Evolutionary conservation across 352 stramenopile genomes (phyloP).

Genomic region (Globisporangium irregulare): DNA sequence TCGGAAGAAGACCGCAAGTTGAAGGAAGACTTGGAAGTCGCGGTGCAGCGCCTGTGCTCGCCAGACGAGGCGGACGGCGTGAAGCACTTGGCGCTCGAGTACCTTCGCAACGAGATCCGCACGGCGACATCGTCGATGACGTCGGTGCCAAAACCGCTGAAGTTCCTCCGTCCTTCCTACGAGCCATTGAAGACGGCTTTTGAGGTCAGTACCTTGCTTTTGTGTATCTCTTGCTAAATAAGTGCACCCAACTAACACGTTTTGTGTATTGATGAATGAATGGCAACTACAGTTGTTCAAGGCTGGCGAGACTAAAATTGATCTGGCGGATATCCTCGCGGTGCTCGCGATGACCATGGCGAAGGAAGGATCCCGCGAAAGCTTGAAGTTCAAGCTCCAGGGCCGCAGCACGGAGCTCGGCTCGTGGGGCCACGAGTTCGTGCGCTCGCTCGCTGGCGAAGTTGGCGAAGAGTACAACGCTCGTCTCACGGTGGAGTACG

Average conservation of each 20-base stretch:
- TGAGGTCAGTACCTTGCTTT: conserved; percentile 25
- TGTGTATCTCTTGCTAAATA: background rate
- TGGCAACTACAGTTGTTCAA: conserved; percentile 26
- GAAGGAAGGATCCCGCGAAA: conserved; percentile 89
- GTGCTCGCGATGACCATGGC: conserved; percentile 99
- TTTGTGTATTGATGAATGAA: background rate
- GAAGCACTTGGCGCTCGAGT: conserved; percentile 91
- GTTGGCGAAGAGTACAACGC: conserved; percentile 94
- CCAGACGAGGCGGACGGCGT: conserved; percentile 53
- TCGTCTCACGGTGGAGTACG: conserved; percentile 52
- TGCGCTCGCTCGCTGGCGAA: conserved; percentile 96
- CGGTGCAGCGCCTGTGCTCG: conserved; percentile 80
- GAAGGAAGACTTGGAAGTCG: conserved; percentile 91
- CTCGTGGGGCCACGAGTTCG: conserved; percentile 98
- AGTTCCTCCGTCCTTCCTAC: conserved; percentile 98
- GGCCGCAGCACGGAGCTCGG: conserved; percentile 91
- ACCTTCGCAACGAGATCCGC: conserved; percentile 96
- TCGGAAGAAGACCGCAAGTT: conserved; percentile 92
- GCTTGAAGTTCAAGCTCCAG: conserved; percentile 88
- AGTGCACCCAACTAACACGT: background rate
- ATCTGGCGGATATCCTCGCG: conserved; percentile 86
- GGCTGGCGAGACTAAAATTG: conserved; percentile 63
- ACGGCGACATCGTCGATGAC: conserved; percentile 98
- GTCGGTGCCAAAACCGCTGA: conserved; percentile 98
- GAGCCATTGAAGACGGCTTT: conserved; percentile 88